Evolutionary conservation across 2,329 filamentous ascomycete species (phyloP).

Genomic region (Aspergillus fumigatus): DNA sequence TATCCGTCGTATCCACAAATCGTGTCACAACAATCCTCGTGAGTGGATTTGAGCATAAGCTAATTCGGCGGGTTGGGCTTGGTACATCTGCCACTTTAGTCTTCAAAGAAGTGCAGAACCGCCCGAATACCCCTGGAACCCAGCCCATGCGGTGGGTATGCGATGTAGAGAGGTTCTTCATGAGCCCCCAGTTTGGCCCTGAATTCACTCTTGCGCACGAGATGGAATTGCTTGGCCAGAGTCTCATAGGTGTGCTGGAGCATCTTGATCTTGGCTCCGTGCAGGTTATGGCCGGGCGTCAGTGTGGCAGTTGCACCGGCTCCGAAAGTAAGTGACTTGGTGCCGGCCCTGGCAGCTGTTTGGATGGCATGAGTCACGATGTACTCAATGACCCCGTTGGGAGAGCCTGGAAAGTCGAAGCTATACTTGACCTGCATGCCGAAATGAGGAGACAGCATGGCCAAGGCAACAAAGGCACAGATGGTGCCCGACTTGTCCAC

Average conservation of each 20-base stretch:
- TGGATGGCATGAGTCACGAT: slow-evolving; percentile 70
- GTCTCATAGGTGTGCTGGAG: slow-evolving; percentile 77
- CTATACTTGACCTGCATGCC: slow-evolving; percentile 96
- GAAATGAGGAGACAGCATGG: slow-evolving; percentile 72
- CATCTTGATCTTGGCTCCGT: slow-evolving; percentile 74
- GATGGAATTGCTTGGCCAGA: slow-evolving; percentile 73
- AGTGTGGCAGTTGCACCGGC: slow-evolving; percentile 72
- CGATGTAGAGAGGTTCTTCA: slow-evolving; percentile 83
- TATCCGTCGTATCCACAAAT: neutral
- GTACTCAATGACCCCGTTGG: slow-evolving; percentile 82
- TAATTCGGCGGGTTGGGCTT: neutral
- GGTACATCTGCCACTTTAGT: slow-evolving; percentile 22
- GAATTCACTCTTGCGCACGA: slow-evolving; percentile 84
- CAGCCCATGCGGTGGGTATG: slow-evolving; percentile 81
- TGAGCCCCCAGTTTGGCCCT: slow-evolving; percentile 81
- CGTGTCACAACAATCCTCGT: neutral
- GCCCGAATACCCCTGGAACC: slow-evolving; percentile 77
- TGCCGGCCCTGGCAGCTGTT: slow-evolving; percentile 53
- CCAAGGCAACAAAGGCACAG: slow-evolving; percentile 73
- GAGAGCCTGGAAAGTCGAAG: slow-evolving; percentile 83
- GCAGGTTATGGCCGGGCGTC: slow-evolving; percentile 74
- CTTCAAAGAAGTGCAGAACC: slow-evolving; percentile 87
- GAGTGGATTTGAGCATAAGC: neutral
- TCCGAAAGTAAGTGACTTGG: slow-evolving; percentile 75
- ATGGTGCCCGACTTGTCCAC: slow-evolving; percentile 68